Evolutionary conservation across 2,329 filamentous ascomycete genomes (phyloP), one percentile per base, ranked within the genome.

Genomic region (Acrodontium crateriforme): DNA sequence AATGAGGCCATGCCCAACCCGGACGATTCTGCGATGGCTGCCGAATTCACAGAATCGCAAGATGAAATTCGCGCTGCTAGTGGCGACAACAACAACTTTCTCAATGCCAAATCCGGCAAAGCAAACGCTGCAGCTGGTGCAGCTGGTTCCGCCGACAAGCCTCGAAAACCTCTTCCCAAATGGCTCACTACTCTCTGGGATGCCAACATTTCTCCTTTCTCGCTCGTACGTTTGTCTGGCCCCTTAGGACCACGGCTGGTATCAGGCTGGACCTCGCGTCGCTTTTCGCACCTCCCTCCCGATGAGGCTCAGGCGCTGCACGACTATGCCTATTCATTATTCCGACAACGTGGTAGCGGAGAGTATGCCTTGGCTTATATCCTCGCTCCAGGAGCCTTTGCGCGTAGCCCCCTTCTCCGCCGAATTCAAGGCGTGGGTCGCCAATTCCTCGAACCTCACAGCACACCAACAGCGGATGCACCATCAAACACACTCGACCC

Each of bases 111-210:
- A 15, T 53, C 58, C 8, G 59, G 56, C 28, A 46, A 42, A 31
- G 35, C 34, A 9, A 38, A 36, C 31, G 44, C 58, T 10, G 49
- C 48, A 27, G 21, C 41, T 31, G n/a, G n/a, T n/a, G n/a, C n/a
- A n/a, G n/a, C n/a, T n/a, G 34, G 45, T 16, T 44, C 48, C 19
- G 44, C 44, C 39, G 43, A 58, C 56, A 45, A 57, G n/a, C 68
- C 71, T 1, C 59, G 66, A 12, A 60, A 67, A 9, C 77, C 74
- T 2, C 55, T 89, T 3, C 83, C 85, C 0, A 74, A 77, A 53
- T 94, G 87, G 85, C 63, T 95, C 12, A 74, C 76, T 31, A 94
- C 85, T 59, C 71, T 98, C 4, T 98, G 89, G 89, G 89, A 98
- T 41, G 80, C 84, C 42, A 98, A 98, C 50, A 73, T 95, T 38